Evolutionary conservation across 805 yeast genomes (phyloP), one percentile per base, ranked within the genome.

Genomic region (Pichia phayaonensis): DNA sequence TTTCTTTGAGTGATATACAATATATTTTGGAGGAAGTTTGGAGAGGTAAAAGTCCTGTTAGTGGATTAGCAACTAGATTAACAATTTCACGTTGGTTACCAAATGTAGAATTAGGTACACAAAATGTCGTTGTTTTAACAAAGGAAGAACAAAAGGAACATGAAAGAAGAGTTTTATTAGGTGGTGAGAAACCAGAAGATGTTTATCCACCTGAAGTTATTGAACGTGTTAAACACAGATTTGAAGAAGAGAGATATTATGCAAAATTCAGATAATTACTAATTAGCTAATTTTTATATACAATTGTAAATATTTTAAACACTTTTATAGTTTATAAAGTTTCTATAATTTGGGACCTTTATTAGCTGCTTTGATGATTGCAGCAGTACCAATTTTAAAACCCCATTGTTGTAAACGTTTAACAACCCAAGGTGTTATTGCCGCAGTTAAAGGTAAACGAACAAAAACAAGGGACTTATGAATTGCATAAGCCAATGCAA

Each of bases 11-110:
- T 45, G 99, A 94, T 53, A 81, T 88, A 26, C 85, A 81, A 43
- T 94, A 90, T 62, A 73, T 92, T 16, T 73, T 90, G 36, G 98
- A 92, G 62, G 99, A 94, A 68, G 84, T 94, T 3, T 94, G 82
- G 72, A 80, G 95, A 54, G 97, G 98, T 15, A 89, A 90, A 66
- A 85, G 96, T 0, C 94, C 95, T 18, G 75, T 90, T 15, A 84
- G 95, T 18, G 86, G 90, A 20, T 86, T 75, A 59, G 83, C 90
- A 7, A 86, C 95, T 1, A 79, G 90, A 59, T 71, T 92, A 53
- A 80, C 92, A 1, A 73, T 94, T 40, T 81, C 95, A 1, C 74
- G 86, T 62, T 94, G 99, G 99, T 84, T 81, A 55, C 89, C 88
- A 8, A 60, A 64, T 1, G 70, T 75, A 57, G 86, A 83, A 13